Percentiles rank a stretch among this genome's conserved stretches.
These are phyloP conservation scores for Apiospora marii DNA, from an alignment of 2,329 filamentous ascomycete genomes.

Conservation along the genomic window DNA sequence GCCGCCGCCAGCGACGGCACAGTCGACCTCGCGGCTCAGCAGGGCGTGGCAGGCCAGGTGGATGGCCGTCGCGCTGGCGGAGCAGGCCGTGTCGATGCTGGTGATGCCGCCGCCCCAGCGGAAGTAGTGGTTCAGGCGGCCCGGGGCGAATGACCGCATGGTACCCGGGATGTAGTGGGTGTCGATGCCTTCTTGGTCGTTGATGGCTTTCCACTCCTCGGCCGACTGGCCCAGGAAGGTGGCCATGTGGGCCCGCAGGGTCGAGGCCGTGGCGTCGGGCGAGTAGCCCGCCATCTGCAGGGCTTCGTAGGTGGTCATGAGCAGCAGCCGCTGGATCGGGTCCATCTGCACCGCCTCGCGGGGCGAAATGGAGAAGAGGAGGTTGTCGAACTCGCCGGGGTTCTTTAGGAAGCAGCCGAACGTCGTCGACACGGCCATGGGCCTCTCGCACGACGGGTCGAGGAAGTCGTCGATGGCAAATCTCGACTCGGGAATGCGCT, in stretches of 20 bases:
- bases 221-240: conserved; percentile 46
- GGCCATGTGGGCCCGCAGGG: conserved; percentile 38
- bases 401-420: conserved; percentile 33
- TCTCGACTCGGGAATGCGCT: conserved; percentile 29
- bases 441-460: conserved; percentile 19
- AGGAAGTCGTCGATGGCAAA: conserved; percentile 17
- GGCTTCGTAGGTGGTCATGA: conserved; percentile 34
- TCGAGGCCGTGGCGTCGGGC: conserved; percentile 20
- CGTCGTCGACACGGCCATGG: conserved; percentile 33
- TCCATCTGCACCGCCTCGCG: conserved; percentile 33
- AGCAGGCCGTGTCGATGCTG: conserved; percentile 44
- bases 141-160: conserved; percentile 34
- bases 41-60: conserved; percentile 44
- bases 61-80: conserved; percentile 44
- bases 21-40: conserved; percentile 50
- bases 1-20: conserved; percentile 31
- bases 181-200: conserved; percentile 45
- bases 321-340: conserved; percentile 32
- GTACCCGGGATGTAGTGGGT: conserved; percentile 49
- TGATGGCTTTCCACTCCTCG: conserved; percentile 47
- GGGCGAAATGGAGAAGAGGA: conserved; percentile 34
- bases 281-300: conserved; percentile 39
- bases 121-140: conserved; percentile 41
- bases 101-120: conserved; percentile 41
- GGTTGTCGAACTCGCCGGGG: conserved; percentile 36